A percentile compares a stretch with the other conserved stretches of the same genome.
Evolutionary conservation across 352 stramenopile genomes (phyloP).

Genomic region (Aphanomyces astaci): DNA sequence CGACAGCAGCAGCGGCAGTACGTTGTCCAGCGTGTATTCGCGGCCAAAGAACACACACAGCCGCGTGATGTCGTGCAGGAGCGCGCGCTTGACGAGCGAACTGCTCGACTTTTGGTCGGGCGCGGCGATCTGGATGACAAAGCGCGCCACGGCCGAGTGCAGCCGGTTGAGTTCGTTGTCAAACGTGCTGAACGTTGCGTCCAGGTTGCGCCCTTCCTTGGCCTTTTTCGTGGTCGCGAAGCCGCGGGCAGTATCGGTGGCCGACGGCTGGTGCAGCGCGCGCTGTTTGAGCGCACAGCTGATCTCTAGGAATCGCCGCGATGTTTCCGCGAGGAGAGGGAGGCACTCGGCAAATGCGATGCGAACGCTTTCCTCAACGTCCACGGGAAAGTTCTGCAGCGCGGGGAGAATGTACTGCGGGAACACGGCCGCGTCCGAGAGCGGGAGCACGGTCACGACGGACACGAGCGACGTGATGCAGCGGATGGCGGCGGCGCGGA

Average conservation of each 20-base stretch:
- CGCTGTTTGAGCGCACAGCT: constrained; percentile 81
- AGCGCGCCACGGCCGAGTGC: constrained; percentile 91
- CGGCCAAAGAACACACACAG: constrained; percentile 96
- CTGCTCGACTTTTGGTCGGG: constrained; percentile 86
- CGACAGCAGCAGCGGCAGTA: constrained; percentile 94
- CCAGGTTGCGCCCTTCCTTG: constrained; percentile 16
- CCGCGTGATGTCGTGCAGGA: constrained; percentile 92
- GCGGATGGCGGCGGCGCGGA: constrained; percentile 85
- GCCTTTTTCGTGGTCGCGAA: constrained; percentile 15
- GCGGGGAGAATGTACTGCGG: constrained; percentile 94
- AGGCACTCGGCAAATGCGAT: constrained; percentile 94
- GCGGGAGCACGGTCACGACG: constrained; percentile 86
- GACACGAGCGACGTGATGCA: constrained; percentile 86
- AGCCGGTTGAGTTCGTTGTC: constrained; percentile 87
- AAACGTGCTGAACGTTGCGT: constrained; percentile 82
- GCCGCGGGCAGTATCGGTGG: neutral
- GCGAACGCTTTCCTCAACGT: constrained; percentile 89
- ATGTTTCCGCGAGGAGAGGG: constrained; percentile 87
- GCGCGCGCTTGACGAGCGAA: constrained; percentile 88
- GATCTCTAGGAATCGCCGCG: constrained; percentile 91
- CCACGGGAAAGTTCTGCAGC: constrained; percentile 82
- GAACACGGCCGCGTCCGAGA: constrained; percentile 95
- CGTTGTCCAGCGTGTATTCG: constrained; percentile 91
- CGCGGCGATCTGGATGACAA: constrained; percentile 90
- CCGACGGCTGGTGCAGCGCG: constrained; percentile 7